Percentiles rank a stretch among this genome's conserved stretches.
Evolutionary conservation across 2,329 filamentous ascomycete genomes (phyloP).

Genomic region (Beauveria sp.): DNA sequence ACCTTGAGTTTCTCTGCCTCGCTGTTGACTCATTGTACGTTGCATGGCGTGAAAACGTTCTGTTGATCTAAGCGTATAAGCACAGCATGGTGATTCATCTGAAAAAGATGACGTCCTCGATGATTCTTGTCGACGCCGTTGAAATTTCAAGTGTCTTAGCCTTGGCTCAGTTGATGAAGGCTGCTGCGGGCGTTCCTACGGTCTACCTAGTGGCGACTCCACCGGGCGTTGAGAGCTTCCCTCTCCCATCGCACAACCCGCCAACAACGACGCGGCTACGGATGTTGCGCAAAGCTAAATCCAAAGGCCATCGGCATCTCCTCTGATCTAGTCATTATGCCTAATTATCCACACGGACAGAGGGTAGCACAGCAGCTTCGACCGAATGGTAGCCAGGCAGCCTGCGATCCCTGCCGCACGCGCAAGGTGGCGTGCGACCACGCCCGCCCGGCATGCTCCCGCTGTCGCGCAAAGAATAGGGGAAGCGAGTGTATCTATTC

Average conservation of each 20-base stretch:
- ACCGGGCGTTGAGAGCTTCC: neutral
- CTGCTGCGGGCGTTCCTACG: neutral
- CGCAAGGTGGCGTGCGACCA: slow-evolving; percentile 35
- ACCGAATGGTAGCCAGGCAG: slow-evolving; percentile 17
- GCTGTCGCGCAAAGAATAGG: slow-evolving; percentile 28
- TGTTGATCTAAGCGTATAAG: too few species aligned
- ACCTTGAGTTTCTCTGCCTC: neutral
- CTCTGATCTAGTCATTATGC: too few species aligned
- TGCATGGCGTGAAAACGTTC: neutral
- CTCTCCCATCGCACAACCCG: neutral
- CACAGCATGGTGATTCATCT: too few species aligned
- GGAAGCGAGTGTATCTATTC: slow-evolving; percentile 26
- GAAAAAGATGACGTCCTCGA: too few species aligned
- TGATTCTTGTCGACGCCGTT: neutral
- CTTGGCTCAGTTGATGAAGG: neutral
- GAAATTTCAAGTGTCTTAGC: neutral
- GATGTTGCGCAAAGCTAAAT: neutral
- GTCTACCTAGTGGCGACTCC: neutral
- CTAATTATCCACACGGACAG: neutral
- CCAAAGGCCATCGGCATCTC: neutral
- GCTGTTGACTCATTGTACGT: neutral
- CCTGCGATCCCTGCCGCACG: slow-evolving; percentile 27
- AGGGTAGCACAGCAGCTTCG: slow-evolving; percentile 16
- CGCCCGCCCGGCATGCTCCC: slow-evolving; percentile 26
- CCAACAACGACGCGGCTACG: neutral